These are phyloP conservation scores for Astrothelium macrocarpum DNA, from an alignment of 495 filamentous ascomycete species.

Conservation along the genomic window DNA sequence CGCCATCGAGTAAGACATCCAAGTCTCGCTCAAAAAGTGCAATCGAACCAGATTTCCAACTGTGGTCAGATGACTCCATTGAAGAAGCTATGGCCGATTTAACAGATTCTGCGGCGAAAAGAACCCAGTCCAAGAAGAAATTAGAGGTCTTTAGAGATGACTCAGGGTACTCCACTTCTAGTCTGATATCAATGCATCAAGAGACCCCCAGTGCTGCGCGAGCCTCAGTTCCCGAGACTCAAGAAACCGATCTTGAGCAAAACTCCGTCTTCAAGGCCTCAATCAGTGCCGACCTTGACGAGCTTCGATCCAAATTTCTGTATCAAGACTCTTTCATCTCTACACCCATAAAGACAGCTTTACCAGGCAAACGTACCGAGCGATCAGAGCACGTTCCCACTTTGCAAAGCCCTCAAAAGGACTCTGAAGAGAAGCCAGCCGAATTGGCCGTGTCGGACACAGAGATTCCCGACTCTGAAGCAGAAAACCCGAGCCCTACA, in stretches of 20 bases:
- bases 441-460: not conserved
- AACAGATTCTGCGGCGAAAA: slow-evolving; percentile 32
- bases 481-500: not conserved
- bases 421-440: not conserved
- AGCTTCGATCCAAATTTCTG: slow-evolving; percentile 17
- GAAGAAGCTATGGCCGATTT: slow-evolving; percentile 52
- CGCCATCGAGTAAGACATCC: slow-evolving; percentile 39
- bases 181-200: slow-evolving; percentile 12
- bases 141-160: slow-evolving; percentile 20
- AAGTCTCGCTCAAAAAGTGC: slow-evolving; percentile 39
- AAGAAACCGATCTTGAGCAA: slow-evolving; percentile 12
- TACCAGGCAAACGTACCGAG: not conserved
- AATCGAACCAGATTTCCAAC: slow-evolving; percentile 43
- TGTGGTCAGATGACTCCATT: slow-evolving; percentile 59
- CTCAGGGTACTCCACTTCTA: not conserved
- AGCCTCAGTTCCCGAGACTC: slow-evolving; percentile 9
- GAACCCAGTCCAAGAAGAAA: slow-evolving; percentile 27
- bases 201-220: slow-evolving; percentile 8
- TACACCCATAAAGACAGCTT: not conserved
- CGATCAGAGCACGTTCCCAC: not conserved
- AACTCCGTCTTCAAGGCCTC: slow-evolving; percentile 3
- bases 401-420: not conserved
- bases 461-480: not conserved
- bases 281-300: slow-evolving; percentile 8
- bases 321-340: not conserved